Evolutionary conservation across 352 stramenopile genomes (phyloP), one percentile per base, ranked within the genome.

Genomic region (Globisporangium okanoganense): DNA sequence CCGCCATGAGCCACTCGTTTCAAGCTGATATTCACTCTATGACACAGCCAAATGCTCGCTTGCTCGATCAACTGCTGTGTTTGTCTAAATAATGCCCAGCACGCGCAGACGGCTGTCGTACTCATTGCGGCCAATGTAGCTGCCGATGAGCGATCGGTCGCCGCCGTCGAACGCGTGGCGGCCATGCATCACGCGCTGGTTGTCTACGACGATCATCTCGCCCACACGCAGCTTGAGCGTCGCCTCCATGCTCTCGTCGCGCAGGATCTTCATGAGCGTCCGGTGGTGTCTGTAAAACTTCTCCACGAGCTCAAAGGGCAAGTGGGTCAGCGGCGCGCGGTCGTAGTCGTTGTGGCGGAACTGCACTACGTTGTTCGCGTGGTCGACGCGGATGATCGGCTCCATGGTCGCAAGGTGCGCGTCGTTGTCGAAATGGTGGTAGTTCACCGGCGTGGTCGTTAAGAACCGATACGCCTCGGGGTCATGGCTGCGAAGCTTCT

Each of bases 311-410:
- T 88, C 82, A 49, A 89, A 92, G 56, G 63, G 74, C 56, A 96
- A 35, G 54, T 95, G 86, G 25, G 87, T 92, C 18, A 95, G 61
- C 22, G 85, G 82, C 24, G 85, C 81, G 47, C 87, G 84, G 67
- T 96, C 87, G 69, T 94, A 95, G 64, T 94, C 85, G 61, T 96
- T 96, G 69, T 92, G 81, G n/a, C 87, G 84, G 69, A 96, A 90
- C 60, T 90, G 76, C 45, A 88, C 75, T 33, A 95, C 69, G 65
- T 92, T 90, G 29, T 76, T 72, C 9, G 68, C 69, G 38, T 84
- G 80, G 59, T 95, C 87, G 16, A 94, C 65, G 31, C 76, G 61
- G 61, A 96, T 90, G 48, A 95, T 75, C 31, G 83, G 79, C 64
- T 90, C 82, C 84, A 94, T 91, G 9, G 83, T 85, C 33, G 85